A percentile compares a stretch with the other conserved stretches of the same genome.
These are phyloP conservation scores for Scytalidium lignicola DNA, from an alignment of 2,329 filamentous ascomycete species.

Conservation along the genomic window DNA sequence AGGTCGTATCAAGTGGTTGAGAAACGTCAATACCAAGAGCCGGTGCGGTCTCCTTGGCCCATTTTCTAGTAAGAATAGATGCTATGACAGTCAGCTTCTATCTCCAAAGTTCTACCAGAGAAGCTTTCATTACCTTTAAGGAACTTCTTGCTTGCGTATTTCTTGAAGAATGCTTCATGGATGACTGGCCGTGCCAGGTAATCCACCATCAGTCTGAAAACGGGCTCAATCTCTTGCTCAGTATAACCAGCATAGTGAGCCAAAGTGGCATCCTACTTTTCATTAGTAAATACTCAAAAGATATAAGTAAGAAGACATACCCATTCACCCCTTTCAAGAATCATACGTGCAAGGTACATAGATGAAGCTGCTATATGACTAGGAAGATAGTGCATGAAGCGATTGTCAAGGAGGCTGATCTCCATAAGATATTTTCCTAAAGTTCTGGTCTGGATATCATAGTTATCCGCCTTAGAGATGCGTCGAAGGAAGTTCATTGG, in stretches of 20 bases:
- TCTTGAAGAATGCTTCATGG: constrained; percentile 99
- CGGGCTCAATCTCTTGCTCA: constrained; percentile 87
- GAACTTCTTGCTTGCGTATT: constrained; percentile 99
- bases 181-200: constrained; percentile 86
- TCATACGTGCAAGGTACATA: constrained; percentile 91
- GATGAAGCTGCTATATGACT: constrained; percentile 87
- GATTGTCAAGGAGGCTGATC: constrained; percentile 91
- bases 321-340: constrained; percentile 89
- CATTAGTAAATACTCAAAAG: constrained; percentile 20
- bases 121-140: constrained; percentile 70
- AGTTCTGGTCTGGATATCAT: constrained; percentile 96
- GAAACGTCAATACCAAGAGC: constrained; percentile 45
- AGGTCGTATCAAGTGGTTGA: constrained; percentile 22
- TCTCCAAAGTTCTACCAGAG: neutral
- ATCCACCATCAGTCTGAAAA: constrained; percentile 92
- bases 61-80: constrained; percentile 84
- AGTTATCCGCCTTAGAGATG: constrained; percentile 98
- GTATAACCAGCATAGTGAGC: constrained; percentile 89
- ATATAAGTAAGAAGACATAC: constrained; percentile 45
- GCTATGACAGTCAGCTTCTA: constrained; percentile 46
- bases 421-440: constrained; percentile 97
- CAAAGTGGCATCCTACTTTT: constrained; percentile 68
- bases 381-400: constrained; percentile 84
- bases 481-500: constrained; percentile 99
- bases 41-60: constrained; percentile 77